Evolutionary conservation across 257 asterid genomes (phyloP), one percentile per base, ranked within the genome.

Genomic region (Solanum chiquidenum): DNA sequence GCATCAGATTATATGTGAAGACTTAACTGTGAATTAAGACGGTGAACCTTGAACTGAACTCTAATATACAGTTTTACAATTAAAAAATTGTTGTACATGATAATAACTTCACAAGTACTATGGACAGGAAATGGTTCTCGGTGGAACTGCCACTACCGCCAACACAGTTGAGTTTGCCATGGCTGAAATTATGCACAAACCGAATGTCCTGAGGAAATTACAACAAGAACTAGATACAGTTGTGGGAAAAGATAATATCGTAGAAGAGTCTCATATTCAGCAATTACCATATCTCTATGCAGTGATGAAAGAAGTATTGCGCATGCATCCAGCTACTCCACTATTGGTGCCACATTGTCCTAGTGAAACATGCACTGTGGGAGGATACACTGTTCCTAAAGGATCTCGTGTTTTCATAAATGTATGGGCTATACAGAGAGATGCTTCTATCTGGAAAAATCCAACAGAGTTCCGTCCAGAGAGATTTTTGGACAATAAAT

Each of bases 331-430:
- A 1, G 86, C 84, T 5, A 90, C 92, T 4, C 97, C 98, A 2
- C 94, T 95, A 38, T 86, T 95, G 89, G 91, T 94, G n/a, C 96
- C 97, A 6, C 95, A 95, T 25, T 92, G 93, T 89, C 95, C 98
- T 5, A 94, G 93, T 58, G 55, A 95, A 83, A 83, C 94, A 9
- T 79, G 90, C 85, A 11, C 80, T 4, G 91, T 95, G 1, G 94
- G 89, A n/a, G 95, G 92, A 2, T 94, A 93, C 89, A 66, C 89
- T 0, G 83, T 92, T 79, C 95, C 97, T 0, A 66, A 93, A 90
- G 95, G 94, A 2, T 71, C 97, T 16, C 91, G 92, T 3, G 94
- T 93, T 58, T 94, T 94, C 42, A 87, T 95, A 38, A 95, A 95
- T 46, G 95, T 91, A 20, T 95, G 96, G 97, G 95, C 96, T 0